Percentiles rank a stretch among this genome's conserved stretches.
phyloP scores from a whole-genome alignment of 805 yeast genomes.

The Metschnikowia drakensbergensis region DNA sequence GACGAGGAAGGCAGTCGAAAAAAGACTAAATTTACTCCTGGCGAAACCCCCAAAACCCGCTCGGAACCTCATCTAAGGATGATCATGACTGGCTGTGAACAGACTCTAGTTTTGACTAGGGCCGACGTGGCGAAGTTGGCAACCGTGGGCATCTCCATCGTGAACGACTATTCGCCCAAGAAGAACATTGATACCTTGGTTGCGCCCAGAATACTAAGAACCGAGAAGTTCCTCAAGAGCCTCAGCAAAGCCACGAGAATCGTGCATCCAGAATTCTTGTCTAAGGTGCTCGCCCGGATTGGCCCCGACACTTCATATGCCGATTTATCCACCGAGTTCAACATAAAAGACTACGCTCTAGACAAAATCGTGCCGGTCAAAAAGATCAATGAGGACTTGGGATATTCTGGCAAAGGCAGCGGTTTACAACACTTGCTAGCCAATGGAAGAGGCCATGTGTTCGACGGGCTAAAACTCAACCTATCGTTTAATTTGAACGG shows the following conservation, averaged over 20 bases:
- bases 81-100: conserved; percentile 65
- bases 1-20: not conserved
- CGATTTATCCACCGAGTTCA: conserved; percentile 20
- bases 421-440: conserved; percentile 10
- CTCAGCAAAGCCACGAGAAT: conserved; percentile 54
- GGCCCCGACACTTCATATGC: conserved; percentile 32
- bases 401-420: conserved; percentile 16
- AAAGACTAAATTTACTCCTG: not conserved
- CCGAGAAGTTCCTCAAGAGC: conserved; percentile 79
- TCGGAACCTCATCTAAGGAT: conserved; percentile 40
- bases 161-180: conserved; percentile 38
- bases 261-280: conserved; percentile 49
- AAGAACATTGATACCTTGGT: conserved; percentile 48
- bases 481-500: conserved; percentile 59
- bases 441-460: conserved; percentile 27
- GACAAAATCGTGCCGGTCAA: conserved; percentile 29
- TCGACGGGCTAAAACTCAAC: conserved; percentile 48
- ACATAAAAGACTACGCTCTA: conserved; percentile 30
- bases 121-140: conserved; percentile 42
- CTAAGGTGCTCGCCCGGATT: conserved; percentile 21
- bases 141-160: conserved; percentile 55
- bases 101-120: conserved; percentile 32
- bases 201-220: conserved; percentile 79
- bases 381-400: conserved; percentile 32
- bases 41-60: conserved; percentile 6